Conservation (phyloP, 495 filamentous ascomycete genomes). For the Podospora pseudocomata region DNA sequence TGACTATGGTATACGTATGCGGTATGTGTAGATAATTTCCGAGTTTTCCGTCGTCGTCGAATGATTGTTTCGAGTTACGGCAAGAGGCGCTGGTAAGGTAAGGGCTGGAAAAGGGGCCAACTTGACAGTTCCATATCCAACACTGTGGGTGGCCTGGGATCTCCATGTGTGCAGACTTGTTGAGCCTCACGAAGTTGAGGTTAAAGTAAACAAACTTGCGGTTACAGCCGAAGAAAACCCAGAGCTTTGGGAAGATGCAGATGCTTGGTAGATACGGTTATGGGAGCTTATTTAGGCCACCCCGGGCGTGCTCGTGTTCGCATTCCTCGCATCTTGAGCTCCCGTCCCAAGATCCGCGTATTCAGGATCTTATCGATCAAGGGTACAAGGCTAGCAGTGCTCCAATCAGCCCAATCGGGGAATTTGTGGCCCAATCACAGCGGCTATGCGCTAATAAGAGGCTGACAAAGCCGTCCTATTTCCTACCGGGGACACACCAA, state of each 20-base stretch:
- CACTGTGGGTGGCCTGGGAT: too few relatives aligned
- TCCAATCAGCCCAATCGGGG: constrained; percentile 1
- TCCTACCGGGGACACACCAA: not conserved
- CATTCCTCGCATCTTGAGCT: not conserved
- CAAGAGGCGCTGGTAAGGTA: not conserved
- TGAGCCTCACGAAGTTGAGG: too few relatives aligned
- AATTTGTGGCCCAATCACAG: not conserved
- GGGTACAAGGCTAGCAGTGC: not conserved
- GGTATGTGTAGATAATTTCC: not conserved
- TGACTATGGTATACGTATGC: not conserved
- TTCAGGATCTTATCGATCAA: constrained; percentile 3
- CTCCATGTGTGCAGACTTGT: too few relatives aligned
- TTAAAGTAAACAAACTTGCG: not conserved
- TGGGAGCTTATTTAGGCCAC: not conserved
- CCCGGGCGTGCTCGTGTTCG: not conserved
- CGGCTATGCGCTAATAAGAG: not conserved
- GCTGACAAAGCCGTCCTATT: not conserved
- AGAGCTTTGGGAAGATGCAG: too few relatives aligned
- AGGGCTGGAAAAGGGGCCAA: not conserved
- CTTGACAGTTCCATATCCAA: too few relatives aligned
- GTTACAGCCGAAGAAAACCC: not conserved
- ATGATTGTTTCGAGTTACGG: not conserved
- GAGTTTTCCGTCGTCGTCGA: not conserved
- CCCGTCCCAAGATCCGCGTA: not conserved
- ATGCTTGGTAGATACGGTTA: too few relatives aligned